Base-by-base conservation (phyloP, 1,139 yeast genomes). In the Pichia sp. region DNA sequence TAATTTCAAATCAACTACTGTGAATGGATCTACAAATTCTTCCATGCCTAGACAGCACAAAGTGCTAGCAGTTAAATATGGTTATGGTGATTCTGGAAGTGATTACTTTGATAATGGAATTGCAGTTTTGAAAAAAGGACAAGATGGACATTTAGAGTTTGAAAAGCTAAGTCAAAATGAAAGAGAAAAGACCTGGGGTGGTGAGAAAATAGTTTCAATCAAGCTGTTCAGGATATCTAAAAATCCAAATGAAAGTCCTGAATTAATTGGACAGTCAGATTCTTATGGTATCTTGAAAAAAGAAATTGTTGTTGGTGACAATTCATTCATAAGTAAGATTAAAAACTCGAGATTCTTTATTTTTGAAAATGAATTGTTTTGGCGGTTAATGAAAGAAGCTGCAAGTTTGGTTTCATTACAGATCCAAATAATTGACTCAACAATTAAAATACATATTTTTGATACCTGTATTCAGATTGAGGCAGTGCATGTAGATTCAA, bases 31-130 rank as follows among this genome's bases (percentile, higher is more conserved):
- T 2, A 22, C 13, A 22, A n/a, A n/a, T 22, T 11, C 9, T 11
- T 4, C 15, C 9, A 13, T 38, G 8, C 23, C 70, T 29, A 39
- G 25, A 40, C 54, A 12, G 49, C 52, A 45, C 71, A 75, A 20
- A 71, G 44, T 39, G 3, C 16, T 90, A 40, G 95, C 90, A 1
- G 84, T 90, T 35, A 87, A 86, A 59, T 90, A 85, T 61, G 97
- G 97, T 0, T 92, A 79, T 65, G 92, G 85, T 11, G 97, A 89
- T 63, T 81, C 95, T 0, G 98, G 97, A 0, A 86, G 96, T 1
- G 77, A 73, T 34, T 86, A 78, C 58, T 72, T 64, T 54, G 94
- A 87, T 56, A 76, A 77, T 54, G 97, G 97, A 1, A 68, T 82
- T 40, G 96, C 95, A 0, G 65, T 83, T 1, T 68, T 88, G 50